Conservation (phyloP, 179 eudicot genomes). For the Heliamphora pulchella region DNA sequence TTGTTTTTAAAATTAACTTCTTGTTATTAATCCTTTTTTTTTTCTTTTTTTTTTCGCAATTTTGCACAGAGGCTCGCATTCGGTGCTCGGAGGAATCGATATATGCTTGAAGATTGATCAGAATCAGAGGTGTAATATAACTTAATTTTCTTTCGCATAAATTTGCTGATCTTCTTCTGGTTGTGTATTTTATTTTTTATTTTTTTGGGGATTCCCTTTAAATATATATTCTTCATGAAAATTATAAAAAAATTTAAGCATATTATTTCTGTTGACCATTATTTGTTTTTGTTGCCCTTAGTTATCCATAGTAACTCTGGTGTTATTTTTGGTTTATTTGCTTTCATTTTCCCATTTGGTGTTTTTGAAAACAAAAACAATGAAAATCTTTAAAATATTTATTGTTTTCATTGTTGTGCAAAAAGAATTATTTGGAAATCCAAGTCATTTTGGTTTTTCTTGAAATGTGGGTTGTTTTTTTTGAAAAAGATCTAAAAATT, state of each 20-base stretch:
- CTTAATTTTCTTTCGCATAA: background rate
- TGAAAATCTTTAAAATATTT: too few relatives aligned
- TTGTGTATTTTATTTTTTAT: background rate
- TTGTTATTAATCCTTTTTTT: constrained; percentile 10
- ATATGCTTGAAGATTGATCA: constrained; percentile 62
- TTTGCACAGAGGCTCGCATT: constrained; percentile 68
- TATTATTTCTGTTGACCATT: background rate
- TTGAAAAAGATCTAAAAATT: too few relatives aligned
- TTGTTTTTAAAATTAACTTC: background rate
- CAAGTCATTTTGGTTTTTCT: too few relatives aligned
- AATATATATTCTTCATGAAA: background rate
- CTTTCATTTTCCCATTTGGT: too few relatives aligned
- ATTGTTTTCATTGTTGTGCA: too few relatives aligned
- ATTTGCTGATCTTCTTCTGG: background rate
- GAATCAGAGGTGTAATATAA: background rate
- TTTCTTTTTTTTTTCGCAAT: background rate
- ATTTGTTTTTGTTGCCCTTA: background rate
- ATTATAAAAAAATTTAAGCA: background rate
- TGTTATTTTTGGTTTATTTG: too few relatives aligned
- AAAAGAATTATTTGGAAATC: too few relatives aligned
- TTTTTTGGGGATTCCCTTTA: background rate
- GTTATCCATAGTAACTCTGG: too few relatives aligned
- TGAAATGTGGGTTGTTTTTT: too few relatives aligned
- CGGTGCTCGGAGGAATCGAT: constrained; percentile 86
- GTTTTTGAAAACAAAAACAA: too few relatives aligned